A percentile compares a stretch with the other conserved stretches of the same genome.
phyloP scores from a whole-genome alignment of 176 grass and related monocot genomes.

The Ampelocalamus luodianensis region DNA sequence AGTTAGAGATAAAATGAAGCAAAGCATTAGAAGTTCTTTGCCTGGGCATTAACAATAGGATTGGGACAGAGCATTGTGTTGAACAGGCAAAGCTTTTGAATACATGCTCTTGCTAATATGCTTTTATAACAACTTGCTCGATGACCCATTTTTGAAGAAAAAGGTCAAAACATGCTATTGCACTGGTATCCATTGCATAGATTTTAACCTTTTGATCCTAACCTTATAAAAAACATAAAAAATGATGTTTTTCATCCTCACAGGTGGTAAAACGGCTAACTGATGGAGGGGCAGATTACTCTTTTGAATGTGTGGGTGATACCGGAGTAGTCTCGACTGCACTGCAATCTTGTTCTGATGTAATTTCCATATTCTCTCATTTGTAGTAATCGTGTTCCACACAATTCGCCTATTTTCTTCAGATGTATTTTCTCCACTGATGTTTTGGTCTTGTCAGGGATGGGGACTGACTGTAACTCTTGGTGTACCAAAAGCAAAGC shows the following conservation, averaged over 20 bases:
- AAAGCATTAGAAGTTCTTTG: neutral
- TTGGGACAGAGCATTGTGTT: neutral
- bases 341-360: conserved; percentile 89
- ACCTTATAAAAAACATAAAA: neutral
- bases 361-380: conserved; percentile 48
- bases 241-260: conserved; percentile 23
- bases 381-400: neutral
- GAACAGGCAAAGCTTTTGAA: neutral
- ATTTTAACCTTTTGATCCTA: conserved; percentile 1
- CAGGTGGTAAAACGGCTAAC: conserved; percentile 78
- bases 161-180: neutral
- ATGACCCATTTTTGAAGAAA: neutral
- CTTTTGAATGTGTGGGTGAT: conserved; percentile 95
- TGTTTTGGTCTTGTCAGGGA: conserved; percentile 56
- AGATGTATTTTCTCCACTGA: conserved; percentile 25
- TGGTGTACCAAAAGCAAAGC: conserved; percentile 88
- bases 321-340: conserved; percentile 79
- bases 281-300: conserved; percentile 91
- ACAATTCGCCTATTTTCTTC: conserved; percentile 37
- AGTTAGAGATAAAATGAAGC: conserved; percentile 4
- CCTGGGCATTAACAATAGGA: neutral
- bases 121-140: conserved; percentile 3
- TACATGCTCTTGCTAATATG: neutral
- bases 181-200: neutral
- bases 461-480: conserved; percentile 93